Evolutionary conservation across 306 rosid species (phyloP).

Genomic region (Acacia melanoxylon): DNA sequence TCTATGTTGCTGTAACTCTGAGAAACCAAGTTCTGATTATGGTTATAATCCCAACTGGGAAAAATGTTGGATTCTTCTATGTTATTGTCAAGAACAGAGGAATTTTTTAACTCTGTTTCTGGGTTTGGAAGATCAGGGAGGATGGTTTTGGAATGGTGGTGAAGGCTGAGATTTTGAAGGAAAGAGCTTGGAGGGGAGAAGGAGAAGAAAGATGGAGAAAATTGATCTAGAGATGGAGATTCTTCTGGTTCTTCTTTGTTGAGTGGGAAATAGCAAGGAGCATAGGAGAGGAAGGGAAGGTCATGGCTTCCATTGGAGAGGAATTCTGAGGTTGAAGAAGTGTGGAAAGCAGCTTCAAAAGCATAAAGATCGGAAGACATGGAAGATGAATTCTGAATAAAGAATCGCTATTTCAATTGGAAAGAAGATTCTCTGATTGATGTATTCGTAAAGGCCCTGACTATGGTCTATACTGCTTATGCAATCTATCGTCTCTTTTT

Average conservation of each 20-base stretch:
- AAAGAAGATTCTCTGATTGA: not conserved
- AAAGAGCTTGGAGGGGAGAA: slow-evolving; percentile 56
- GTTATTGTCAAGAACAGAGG: slow-evolving; percentile 46
- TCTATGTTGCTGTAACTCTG: slow-evolving; percentile 41
- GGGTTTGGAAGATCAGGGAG: slow-evolving; percentile 18
- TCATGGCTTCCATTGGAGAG: slow-evolving; percentile 48
- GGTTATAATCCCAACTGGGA: slow-evolving; percentile 35
- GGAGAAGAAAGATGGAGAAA: slow-evolving; percentile 40
- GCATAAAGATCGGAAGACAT: slow-evolving; percentile 77
- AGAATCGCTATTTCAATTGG: not conserved
- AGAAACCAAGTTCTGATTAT: slow-evolving; percentile 33
- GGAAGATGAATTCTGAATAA: slow-evolving; percentile 31
- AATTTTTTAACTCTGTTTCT: slow-evolving; percentile 35
- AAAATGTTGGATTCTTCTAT: slow-evolving; percentile 50
- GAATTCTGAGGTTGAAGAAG: slow-evolving; percentile 47
- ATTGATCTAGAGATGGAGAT: slow-evolving; percentile 35
- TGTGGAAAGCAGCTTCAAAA: slow-evolving; percentile 29
- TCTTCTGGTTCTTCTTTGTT: slow-evolving; percentile 18
- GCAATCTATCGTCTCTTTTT: too few relatives aligned
- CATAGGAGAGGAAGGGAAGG: slow-evolving; percentile 40
- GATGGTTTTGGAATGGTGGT: slow-evolving; percentile 28
- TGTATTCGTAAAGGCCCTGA: not conserved
- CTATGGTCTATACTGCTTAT: not conserved
- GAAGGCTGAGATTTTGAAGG: slow-evolving; percentile 42
- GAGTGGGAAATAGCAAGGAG: slow-evolving; percentile 33